These are phyloP conservation scores for Phytopythium litorale DNA, from an alignment of 352 stramenopile genomes.

Conservation along the genomic window DNA sequence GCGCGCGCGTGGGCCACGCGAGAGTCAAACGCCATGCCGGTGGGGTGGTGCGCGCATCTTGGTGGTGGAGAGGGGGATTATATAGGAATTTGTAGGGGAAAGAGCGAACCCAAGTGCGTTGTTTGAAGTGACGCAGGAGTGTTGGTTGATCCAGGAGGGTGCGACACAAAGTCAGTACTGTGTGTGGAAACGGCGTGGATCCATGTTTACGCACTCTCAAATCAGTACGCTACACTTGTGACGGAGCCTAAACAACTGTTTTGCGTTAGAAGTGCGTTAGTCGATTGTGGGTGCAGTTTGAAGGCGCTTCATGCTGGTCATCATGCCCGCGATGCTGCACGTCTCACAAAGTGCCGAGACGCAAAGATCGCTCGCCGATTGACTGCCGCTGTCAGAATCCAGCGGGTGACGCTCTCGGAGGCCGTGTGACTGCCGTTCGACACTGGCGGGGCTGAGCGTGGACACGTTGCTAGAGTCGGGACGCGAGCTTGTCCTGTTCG, in stretches of 20 bases:
- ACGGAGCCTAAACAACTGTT: too few species aligned
- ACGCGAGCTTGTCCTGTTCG: too few species aligned
- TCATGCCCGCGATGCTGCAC: too few species aligned
- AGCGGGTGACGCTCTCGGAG: too few species aligned
- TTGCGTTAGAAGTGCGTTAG: too few species aligned
- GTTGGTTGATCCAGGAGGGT: not conserved
- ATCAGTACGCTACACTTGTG: not conserved
- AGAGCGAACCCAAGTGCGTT: not conserved
- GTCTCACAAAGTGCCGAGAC: not conserved
- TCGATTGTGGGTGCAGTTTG: not conserved
- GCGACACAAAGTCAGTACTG: not conserved
- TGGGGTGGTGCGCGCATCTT: not conserved
- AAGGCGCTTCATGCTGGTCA: not conserved
- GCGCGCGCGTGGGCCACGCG: not conserved
- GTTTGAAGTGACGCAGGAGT: not conserved
- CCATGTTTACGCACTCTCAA: constrained; percentile 5
- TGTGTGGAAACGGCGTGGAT: not conserved
- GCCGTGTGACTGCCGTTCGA: too few species aligned
- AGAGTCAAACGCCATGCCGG: not conserved
- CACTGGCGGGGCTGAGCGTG: too few species aligned
- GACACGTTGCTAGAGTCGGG: too few species aligned
- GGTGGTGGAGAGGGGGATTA: not conserved
- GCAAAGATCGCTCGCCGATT: not conserved
- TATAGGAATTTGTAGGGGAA: not conserved
- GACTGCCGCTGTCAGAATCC: too few species aligned